Evolutionary conservation across 192 early-diverging fungal species (phyloP).

Genomic region (Coemansia sp.): DNA sequence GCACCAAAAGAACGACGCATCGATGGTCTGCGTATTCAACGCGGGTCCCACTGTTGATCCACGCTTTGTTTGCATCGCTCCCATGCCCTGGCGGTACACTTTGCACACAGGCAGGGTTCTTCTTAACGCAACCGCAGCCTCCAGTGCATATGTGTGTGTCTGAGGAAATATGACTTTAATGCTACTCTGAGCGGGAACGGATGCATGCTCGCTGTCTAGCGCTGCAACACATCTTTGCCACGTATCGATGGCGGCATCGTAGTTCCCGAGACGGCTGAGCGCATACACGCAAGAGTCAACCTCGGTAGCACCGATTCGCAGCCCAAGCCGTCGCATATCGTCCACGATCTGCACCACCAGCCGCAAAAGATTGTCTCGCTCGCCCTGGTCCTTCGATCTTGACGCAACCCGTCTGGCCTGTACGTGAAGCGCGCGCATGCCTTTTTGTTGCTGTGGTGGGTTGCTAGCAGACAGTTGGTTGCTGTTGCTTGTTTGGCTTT

Average conservation of each 20-base stretch:
- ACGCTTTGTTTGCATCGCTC: slow-evolving; percentile 7
- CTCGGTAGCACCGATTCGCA: slow-evolving; percentile 47
- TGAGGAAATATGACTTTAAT: slow-evolving; percentile 29
- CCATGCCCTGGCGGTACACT: slow-evolving; percentile 21
- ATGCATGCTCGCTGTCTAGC: neutral
- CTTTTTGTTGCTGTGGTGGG: slow-evolving; percentile 6
- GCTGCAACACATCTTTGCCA: slow-evolving; percentile 19
- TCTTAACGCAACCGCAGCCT: slow-evolving; percentile 32
- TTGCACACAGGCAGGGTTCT: slow-evolving; percentile 16
- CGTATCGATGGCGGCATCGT: slow-evolving; percentile 14
- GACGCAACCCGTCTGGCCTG: slow-evolving; percentile 13
- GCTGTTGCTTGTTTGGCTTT: neutral
- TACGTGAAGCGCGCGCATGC: slow-evolving; percentile 35
- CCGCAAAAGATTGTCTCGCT: neutral
- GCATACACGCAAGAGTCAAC: slow-evolving; percentile 24
- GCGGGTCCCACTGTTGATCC: neutral
- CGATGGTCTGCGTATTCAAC: neutral
- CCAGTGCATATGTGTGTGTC: slow-evolving; percentile 34
- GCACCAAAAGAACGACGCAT: slow-evolving; percentile 17
- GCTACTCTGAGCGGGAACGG: neutral
- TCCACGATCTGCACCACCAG: slow-evolving; percentile 20
- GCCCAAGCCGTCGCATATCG: slow-evolving; percentile 30
- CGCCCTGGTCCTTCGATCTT: neutral
- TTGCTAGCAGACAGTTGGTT: neutral
- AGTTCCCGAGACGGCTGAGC: slow-evolving; percentile 5